phyloP scores from a whole-genome alignment of 495 filamentous ascomycete species.

The Lepraria neglecta region DNA sequence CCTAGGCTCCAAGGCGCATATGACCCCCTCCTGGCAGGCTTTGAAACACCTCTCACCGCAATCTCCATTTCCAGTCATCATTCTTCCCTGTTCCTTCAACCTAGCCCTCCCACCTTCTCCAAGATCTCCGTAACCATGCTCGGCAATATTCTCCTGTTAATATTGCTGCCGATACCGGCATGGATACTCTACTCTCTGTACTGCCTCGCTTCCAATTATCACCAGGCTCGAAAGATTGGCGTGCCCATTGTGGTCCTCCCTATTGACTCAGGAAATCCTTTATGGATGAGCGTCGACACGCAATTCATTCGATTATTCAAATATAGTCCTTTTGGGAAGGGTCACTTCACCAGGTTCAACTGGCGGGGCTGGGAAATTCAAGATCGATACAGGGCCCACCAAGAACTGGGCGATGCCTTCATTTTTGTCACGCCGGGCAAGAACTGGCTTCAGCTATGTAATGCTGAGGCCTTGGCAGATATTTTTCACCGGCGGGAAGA shows the following conservation, averaged over 20 bases:
- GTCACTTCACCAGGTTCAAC: conserved; percentile 9
- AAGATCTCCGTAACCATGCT: too few species aligned
- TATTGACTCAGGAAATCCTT: neutral
- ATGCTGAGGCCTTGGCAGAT: conserved; percentile 5
- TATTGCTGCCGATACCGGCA: too few species aligned
- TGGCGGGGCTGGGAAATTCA: conserved; percentile 27
- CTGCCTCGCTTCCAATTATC: conserved; percentile 3
- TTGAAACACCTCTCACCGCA: too few species aligned
- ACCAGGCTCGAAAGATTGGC: neutral
- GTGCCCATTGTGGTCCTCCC: neutral
- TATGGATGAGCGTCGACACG: neutral
- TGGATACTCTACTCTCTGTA: neutral
- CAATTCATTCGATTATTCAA: neutral
- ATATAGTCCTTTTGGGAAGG: neutral
- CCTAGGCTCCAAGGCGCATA: too few species aligned
- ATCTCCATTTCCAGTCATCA: too few species aligned
- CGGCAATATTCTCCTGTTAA: too few species aligned
- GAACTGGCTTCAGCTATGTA: conserved; percentile 26
- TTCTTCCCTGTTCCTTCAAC: too few species aligned
- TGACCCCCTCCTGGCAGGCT: too few species aligned
- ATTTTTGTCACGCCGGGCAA: conserved; percentile 24
- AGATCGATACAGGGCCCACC: conserved; percentile 22
- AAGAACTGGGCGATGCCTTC: conserved; percentile 25
- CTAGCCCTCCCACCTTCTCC: too few species aligned
- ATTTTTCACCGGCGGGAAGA: conserved; percentile 1